phyloP scores from a whole-genome alignment of 768 basidiomycete genomes.

The Lenzites betulinus region DNA sequence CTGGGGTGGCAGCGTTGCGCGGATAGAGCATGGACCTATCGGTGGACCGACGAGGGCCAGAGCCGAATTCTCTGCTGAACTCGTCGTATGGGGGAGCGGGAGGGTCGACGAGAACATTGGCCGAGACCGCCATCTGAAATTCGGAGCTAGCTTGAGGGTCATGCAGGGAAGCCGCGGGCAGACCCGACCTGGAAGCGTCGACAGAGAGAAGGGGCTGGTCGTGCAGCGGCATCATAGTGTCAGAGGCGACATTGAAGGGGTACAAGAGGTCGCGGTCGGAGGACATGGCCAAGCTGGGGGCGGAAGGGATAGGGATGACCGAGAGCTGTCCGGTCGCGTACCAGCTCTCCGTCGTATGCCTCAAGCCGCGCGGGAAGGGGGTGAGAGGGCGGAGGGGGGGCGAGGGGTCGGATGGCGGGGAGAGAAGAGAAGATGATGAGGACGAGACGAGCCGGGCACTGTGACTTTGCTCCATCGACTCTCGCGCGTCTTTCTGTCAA shows the following conservation, averaged over 20 bases:
- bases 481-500: too few species aligned
- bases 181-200: slow-evolving; percentile 8
- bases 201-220: slow-evolving; percentile 12
- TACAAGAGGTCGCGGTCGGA: slow-evolving; percentile 16
- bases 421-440: too few species aligned
- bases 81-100: slow-evolving; percentile 26
- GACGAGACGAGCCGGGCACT: background rate
- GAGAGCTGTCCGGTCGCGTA: slow-evolving; percentile 15
- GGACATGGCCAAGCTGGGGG: slow-evolving; percentile 27
- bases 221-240: slow-evolving; percentile 10
- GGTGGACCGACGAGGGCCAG: slow-evolving; percentile 26
- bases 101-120: slow-evolving; percentile 23
- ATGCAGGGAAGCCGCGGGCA: slow-evolving; percentile 14
- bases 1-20: slow-evolving; percentile 11
- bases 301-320: slow-evolving; percentile 1
- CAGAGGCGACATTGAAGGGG: slow-evolving; percentile 14
- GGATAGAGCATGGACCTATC: slow-evolving; percentile 42
- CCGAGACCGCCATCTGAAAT: background rate
- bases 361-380: background rate
- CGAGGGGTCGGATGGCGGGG: too few species aligned
- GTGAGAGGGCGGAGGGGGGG: background rate
- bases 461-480: background rate
- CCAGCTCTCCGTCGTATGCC: background rate
- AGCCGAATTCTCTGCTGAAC: slow-evolving; percentile 23
- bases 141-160: slow-evolving; percentile 13